Percentiles rank a stretch among this genome's conserved stretches.
phyloP scores from a whole-genome alignment of 306 rosid genomes.

The Sechiopsis laciniata region DNA sequence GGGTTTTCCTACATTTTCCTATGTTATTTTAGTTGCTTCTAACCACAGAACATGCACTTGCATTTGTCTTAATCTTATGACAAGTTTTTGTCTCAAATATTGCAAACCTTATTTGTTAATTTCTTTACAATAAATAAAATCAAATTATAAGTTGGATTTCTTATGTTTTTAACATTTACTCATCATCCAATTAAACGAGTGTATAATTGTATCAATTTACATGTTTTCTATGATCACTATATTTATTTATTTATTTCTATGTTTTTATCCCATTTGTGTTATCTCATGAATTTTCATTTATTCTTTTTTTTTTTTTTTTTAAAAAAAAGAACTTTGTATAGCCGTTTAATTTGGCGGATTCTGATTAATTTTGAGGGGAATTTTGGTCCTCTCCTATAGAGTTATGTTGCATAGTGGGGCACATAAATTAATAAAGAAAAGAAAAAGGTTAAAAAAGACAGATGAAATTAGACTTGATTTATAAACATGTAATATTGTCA shows the following conservation, averaged over 20 bases:
- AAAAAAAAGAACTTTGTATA: background rate
- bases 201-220: background rate
- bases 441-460: background rate
- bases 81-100: slow-evolving; percentile 14
- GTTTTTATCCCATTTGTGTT: background rate
- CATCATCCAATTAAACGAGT: background rate
- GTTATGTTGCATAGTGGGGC: slow-evolving; percentile 15
- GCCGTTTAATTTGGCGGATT: slow-evolving; percentile 7
- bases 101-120: background rate
- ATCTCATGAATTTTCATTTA: background rate
- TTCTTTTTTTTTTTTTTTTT: too few species aligned
- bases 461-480: background rate
- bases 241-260: too few species aligned
- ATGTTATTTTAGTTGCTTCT: slow-evolving; percentile 2
- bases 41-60: slow-evolving; percentile 5
- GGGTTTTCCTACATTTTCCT: background rate
- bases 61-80: slow-evolving; percentile 15
- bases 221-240: too few species aligned
- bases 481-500: background rate
- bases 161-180: background rate
- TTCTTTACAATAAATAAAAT: slow-evolving; percentile 1
- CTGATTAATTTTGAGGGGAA: slow-evolving; percentile 1
- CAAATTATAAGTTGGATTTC: background rate
- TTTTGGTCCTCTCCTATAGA: background rate
- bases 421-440: background rate